Evolutionary conservation across 352 stramenopile genomes (phyloP).

Genomic region (Pythium phragmiticola): DNA sequence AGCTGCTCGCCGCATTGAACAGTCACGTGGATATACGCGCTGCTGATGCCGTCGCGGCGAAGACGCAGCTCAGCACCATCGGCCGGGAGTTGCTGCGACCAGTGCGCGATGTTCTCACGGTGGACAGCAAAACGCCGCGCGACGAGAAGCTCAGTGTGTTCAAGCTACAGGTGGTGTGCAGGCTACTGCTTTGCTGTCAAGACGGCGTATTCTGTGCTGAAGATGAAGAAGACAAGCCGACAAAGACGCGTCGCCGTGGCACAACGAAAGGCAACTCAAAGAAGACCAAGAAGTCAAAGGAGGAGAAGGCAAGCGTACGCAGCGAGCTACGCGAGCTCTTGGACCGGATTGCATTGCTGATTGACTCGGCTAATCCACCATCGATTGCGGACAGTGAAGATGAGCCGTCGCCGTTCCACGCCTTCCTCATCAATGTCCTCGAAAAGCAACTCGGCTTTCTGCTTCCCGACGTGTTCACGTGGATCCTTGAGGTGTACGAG

Average conservation of each 20-base stretch:
- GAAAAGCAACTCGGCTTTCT: slow-evolving; percentile 37
- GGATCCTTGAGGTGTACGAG: slow-evolving; percentile 56
- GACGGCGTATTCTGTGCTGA: slow-evolving; percentile 7
- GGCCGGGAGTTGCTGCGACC: slow-evolving; percentile 13
- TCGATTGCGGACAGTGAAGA: slow-evolving; percentile 66
- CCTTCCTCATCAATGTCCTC: slow-evolving; percentile 59
- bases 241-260: neutral
- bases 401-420: slow-evolving; percentile 64
- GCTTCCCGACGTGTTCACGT: slow-evolving; percentile 48
- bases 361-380: slow-evolving; percentile 67
- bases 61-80: slow-evolving; percentile 22
- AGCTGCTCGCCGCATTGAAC: slow-evolving; percentile 8
- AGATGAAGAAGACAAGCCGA: neutral
- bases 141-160: slow-evolving; percentile 49
- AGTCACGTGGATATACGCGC: neutral
- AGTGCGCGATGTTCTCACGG: slow-evolving; percentile 20
- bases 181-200: slow-evolving; percentile 44
- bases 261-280: slow-evolving; percentile 30
- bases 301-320: slow-evolving; percentile 25
- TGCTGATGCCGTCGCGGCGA: neutral
- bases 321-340: slow-evolving; percentile 64
- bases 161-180: slow-evolving; percentile 65
- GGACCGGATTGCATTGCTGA: slow-evolving; percentile 69
- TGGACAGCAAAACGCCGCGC: slow-evolving; percentile 24
- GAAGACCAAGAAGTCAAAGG: slow-evolving; percentile 37